A percentile compares a stretch with the other conserved stretches of the same genome.
phyloP scores from a whole-genome alignment of 345 rosid species.

The Eucalyptus coolabah region DNA sequence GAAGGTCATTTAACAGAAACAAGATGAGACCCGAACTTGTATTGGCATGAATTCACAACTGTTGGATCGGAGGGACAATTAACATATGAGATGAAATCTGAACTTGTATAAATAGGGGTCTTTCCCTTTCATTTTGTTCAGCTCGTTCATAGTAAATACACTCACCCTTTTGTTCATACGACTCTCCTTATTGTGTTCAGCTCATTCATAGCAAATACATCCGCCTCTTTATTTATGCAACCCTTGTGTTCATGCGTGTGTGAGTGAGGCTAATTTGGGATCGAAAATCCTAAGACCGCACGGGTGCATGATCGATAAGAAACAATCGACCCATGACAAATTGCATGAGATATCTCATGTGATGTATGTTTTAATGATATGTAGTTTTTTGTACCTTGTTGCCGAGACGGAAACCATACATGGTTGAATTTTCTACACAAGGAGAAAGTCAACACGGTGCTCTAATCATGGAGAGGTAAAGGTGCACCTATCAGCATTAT shows the following conservation, averaged over 20 bases:
- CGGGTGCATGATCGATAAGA: too few relatives aligned
- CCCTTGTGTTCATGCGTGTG: too few relatives aligned
- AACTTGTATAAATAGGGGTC: too few relatives aligned
- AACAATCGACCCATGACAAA: too few relatives aligned
- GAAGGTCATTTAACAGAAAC: too few relatives aligned
- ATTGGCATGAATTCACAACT: too few relatives aligned
- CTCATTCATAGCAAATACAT: too few relatives aligned
- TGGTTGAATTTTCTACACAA: not conserved
- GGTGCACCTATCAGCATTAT: not conserved
- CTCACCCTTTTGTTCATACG: accelerated
- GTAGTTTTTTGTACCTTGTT: not conserved
- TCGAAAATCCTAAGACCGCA: accelerated
- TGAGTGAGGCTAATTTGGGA: too few relatives aligned
- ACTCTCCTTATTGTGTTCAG: too few relatives aligned
- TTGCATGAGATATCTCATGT: not conserved
- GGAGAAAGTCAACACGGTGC: not conserved
- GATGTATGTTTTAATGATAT: not conserved
- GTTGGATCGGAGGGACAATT: accelerated
- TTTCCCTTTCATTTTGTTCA: too few relatives aligned
- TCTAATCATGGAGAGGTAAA: not conserved
- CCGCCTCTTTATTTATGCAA: accelerated
- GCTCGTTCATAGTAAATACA: accelerated
- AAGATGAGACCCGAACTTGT: too few relatives aligned
- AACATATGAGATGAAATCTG: accelerated
- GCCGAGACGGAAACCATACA: not conserved